Evolutionary conservation across 306 rosid genomes (phyloP).

Genomic region (Fragaria ananassa): DNA sequence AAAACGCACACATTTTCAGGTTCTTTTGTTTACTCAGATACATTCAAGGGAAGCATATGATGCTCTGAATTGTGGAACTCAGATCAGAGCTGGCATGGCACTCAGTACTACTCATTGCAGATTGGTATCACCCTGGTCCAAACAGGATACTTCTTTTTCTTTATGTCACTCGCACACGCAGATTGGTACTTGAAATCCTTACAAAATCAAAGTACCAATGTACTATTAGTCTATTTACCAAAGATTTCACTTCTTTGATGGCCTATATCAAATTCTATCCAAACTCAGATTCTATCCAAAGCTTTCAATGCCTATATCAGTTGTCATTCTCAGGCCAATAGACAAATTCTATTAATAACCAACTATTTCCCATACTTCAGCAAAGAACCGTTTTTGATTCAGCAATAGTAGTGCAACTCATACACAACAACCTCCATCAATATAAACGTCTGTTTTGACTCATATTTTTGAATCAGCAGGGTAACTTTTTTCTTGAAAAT

Average conservation of each 20-base stretch:
- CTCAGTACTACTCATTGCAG: slow-evolving; percentile 1
- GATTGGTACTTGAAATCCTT: background rate
- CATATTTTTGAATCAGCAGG: background rate
- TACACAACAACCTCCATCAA: too few relatives aligned
- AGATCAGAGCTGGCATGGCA: background rate
- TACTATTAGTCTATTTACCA: background rate
- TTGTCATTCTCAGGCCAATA: background rate
- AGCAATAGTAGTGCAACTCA: too few relatives aligned
- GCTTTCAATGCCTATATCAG: background rate
- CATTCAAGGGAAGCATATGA: background rate
- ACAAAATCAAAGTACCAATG: slow-evolving; percentile 12
- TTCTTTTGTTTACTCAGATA: background rate
- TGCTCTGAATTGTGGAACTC: background rate
- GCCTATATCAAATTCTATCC: background rate
- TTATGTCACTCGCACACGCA: slow-evolving; percentile 3
- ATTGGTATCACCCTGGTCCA: slow-evolving; percentile 3
- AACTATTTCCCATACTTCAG: background rate
- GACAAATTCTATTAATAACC: background rate
- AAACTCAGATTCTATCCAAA: background rate
- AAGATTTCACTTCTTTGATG: background rate
- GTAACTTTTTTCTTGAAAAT: too few relatives aligned
- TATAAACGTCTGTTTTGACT: background rate
- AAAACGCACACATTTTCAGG: background rate
- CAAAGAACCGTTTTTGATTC: background rate
- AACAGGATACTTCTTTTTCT: background rate